Percentiles rank a stretch among this genome's conserved stretches.
Evolutionary conservation across 1,139 yeast species (phyloP).

Genomic region (Pichia norvegensis): DNA sequence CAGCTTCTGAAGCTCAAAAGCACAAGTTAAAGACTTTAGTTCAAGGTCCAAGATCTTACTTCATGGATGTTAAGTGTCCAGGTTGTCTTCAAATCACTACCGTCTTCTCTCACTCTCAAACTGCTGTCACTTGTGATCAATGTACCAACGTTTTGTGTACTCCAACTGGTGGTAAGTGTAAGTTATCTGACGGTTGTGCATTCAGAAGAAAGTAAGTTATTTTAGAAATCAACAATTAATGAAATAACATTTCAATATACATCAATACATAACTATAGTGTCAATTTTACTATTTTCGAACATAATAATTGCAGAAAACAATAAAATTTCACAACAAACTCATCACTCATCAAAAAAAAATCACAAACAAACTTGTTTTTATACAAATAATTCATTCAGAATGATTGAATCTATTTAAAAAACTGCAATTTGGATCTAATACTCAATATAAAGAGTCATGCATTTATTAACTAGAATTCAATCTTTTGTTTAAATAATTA

Average conservation of each 20-base stretch:
- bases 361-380: neutral
- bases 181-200: conserved; percentile 98
- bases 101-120: conserved; percentile 99
- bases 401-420: neutral
- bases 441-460: neutral
- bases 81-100: conserved; percentile 99
- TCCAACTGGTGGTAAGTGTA: conserved; percentile 99
- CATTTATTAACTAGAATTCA: neutral
- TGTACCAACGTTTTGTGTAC: conserved; percentile 98
- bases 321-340: neutral
- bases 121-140: conserved; percentile 98
- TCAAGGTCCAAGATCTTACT: conserved; percentile 96
- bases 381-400: neutral
- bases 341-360: neutral
- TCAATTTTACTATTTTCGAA: neutral
- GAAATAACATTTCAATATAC: neutral
- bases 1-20: conserved; percentile 92
- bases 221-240: neutral
- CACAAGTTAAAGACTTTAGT: conserved; percentile 98
- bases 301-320: neutral
- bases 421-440: neutral
- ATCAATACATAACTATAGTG: neutral
- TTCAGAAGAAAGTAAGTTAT: conserved; percentile 90
- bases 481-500: neutral
- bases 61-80: conserved; percentile 99